Evolutionary conservation across 2,329 filamentous ascomycete genomes (phyloP).

Genomic region (Botrytis deweyae): DNA sequence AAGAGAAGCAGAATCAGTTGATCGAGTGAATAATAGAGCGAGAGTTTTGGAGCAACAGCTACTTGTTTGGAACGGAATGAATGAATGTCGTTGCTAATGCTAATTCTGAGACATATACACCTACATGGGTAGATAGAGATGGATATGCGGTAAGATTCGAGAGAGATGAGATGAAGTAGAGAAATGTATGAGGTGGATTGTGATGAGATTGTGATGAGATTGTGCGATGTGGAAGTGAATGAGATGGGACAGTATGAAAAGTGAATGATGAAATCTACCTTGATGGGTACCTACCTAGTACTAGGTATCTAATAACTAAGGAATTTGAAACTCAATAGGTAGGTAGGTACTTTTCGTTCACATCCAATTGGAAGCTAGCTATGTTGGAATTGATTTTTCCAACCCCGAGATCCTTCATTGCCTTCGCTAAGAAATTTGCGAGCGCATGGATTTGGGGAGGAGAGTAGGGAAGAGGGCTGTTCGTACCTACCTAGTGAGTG

Average conservation of each 20-base stretch:
- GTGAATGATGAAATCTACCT: background rate
- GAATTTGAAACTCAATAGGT: too few relatives aligned
- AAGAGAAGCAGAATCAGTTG: background rate
- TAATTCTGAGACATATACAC: background rate
- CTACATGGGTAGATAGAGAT: background rate
- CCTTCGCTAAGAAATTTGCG: background rate
- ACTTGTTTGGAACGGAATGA: background rate
- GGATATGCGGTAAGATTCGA: background rate
- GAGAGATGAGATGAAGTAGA: background rate
- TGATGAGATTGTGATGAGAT: background rate
- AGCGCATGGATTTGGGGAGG: background rate
- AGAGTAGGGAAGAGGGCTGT: background rate
- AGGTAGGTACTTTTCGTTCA: background rate
- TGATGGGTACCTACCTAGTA: background rate
- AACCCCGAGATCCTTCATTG: too few relatives aligned
- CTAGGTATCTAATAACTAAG: too few relatives aligned
- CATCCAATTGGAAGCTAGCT: background rate
- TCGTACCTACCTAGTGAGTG: too few relatives aligned
- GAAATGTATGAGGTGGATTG: background rate
- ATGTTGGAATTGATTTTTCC: background rate
- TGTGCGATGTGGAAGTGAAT: too few relatives aligned
- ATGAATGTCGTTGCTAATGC: background rate
- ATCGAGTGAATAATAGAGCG: background rate
- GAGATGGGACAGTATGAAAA: background rate
- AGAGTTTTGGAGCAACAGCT: background rate